Evolutionary conservation across 352 stramenopile species (phyloP).

Genomic region (Globisporangium megalacanthum): DNA sequence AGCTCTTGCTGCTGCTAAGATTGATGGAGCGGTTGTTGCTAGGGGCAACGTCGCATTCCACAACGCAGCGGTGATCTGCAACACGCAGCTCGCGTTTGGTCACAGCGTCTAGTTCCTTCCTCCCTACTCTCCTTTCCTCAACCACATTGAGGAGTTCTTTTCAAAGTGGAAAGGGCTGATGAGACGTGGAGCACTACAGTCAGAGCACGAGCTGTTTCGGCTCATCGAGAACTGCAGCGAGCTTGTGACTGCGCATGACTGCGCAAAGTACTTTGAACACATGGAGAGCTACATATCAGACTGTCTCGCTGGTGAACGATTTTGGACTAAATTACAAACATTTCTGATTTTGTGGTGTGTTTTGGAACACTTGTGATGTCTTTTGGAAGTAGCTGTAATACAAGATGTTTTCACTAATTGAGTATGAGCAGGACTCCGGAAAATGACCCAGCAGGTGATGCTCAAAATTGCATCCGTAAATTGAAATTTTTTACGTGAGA

Average conservation of each 20-base stretch:
- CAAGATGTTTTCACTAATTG: too few relatives aligned
- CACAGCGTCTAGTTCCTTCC: not conserved
- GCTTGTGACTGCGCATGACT: not conserved
- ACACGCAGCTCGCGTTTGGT: too few relatives aligned
- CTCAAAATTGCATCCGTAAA: too few relatives aligned
- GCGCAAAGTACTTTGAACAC: not conserved
- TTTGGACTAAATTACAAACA: not conserved
- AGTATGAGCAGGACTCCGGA: too few relatives aligned
- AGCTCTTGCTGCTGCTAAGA: too few relatives aligned
- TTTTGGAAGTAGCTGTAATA: not conserved
- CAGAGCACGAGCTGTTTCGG: not conserved
- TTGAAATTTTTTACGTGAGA: too few relatives aligned
- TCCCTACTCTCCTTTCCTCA: constrained; percentile 1
- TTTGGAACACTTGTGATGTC: not conserved
- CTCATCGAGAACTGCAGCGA: not conserved
- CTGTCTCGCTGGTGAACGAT: not conserved
- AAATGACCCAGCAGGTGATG: too few relatives aligned
- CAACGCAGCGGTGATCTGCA: too few relatives aligned
- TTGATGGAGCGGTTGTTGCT: too few relatives aligned
- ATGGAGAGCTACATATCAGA: not conserved
- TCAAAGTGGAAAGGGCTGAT: not conserved
- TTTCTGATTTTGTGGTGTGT: too few relatives aligned
- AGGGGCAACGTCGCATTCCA: too few relatives aligned
- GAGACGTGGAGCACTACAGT: not conserved
- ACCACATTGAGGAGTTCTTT: not conserved